Evolutionary conservation across 1,284 basidiomycete genomes (phyloP), one percentile per base, ranked within the genome.

Genomic region (Rhodotorula glutinis): DNA sequence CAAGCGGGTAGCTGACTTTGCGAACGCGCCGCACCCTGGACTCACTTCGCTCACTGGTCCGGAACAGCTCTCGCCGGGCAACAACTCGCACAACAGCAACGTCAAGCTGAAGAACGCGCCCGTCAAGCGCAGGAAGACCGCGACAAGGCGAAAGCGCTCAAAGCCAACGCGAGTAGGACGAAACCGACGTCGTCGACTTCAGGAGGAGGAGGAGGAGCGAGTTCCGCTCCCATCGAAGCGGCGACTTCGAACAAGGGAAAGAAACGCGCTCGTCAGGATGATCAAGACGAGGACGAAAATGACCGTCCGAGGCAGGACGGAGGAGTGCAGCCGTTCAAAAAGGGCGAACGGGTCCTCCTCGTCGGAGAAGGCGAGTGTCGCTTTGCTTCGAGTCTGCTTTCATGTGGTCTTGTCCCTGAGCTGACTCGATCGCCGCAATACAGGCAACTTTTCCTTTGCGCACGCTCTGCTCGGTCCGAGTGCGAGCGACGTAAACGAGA

Each of bases 371-470:
- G 79, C 76, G 55, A 59, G 73, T 57, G 9, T 2, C 47, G n/a
- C n/a, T n/a, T n/a, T n/a, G n/a, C 5, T 13, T 13, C 8, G 14
- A 3, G 21, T 49, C 27, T 21, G 4, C 16, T 52, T 17, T 11
- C 10, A n/a, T 33, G 11, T 38, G 14, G 19, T 21, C 9, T 13
- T n/a, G 16, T 5, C 17, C 7, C 30, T 10, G 52, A 33, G 16
- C 47, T 25, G n/a, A 49, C n/a, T 4, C 2, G 47, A 11, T 21
- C 21, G 47, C 14, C 1, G 14, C 29, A 21, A 8, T 19, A 23
- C 62, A 80, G 83, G 91, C 33, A 93, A 98, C 78, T 98, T 98
- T 75, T 95, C 92, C 1, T 98, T 93, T 76, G 83, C 93, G 1
- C 85, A 85, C 29, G 87, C 92, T 13, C 82, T 98, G 11, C 79